These are phyloP conservation scores for Apiotrichum gracile DNA, from an alignment of 1,284 basidiomycete genomes.

Conservation along the genomic window DNA sequence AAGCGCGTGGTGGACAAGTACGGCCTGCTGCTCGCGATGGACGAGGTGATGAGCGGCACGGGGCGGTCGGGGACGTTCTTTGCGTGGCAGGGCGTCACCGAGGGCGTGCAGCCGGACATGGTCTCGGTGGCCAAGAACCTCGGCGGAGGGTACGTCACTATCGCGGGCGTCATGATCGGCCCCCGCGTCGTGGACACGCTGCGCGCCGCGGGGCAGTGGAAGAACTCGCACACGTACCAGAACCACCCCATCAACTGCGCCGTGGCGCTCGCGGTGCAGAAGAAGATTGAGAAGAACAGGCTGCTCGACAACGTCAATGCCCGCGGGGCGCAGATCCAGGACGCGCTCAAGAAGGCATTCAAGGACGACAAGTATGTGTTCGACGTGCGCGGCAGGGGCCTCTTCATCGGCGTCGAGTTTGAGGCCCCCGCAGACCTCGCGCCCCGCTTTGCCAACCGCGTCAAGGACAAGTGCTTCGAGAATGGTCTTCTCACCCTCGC, in stretches of 20 bases:
- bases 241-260: constrained; percentile 70
- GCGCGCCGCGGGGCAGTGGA: constrained; percentile 50
- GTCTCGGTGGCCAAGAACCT: constrained; percentile 82
- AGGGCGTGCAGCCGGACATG: constrained; percentile 62
- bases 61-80: constrained; percentile 69
- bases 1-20: constrained; percentile 76
- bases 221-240: constrained; percentile 82
- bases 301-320: constrained; percentile 44
- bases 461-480: constrained; percentile 25
- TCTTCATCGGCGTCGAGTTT: constrained; percentile 39
- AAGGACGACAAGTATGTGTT: constrained; percentile 17
- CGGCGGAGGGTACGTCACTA: constrained; percentile 75
- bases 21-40: constrained; percentile 72
- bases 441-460: constrained; percentile 23
- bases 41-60: constrained; percentile 82
- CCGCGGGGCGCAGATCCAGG: constrained; percentile 23
- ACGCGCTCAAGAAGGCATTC: constrained; percentile 16
- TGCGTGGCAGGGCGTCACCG: constrained; percentile 53
- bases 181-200: constrained; percentile 62
- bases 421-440: constrained; percentile 17
- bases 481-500: constrained; percentile 26
- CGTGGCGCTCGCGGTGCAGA: constrained; percentile 70
- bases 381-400: constrained; percentile 54
- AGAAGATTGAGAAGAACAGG: constrained; percentile 61
- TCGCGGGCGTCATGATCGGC: constrained; percentile 69